Evolutionary conservation across 140 eudicot genomes (phyloP).

Genomic region (Flaveria floridana): DNA sequence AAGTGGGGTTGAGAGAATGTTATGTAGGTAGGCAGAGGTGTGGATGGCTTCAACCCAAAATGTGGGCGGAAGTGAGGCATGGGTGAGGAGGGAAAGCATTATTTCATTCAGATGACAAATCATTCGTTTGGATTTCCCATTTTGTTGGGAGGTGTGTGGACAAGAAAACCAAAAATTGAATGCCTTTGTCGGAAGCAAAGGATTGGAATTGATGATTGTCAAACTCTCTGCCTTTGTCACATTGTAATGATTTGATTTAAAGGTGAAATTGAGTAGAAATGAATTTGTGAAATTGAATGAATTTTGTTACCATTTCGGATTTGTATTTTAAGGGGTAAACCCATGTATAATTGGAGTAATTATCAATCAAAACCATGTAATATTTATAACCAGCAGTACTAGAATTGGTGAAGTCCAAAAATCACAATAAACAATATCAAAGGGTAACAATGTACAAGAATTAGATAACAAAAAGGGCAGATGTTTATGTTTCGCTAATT

Average conservation of each 20-base stretch:
- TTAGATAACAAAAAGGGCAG: background rate
- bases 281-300: background rate
- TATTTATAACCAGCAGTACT: too few species aligned
- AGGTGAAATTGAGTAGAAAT: background rate
- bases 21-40: background rate
- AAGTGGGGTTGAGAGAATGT: background rate
- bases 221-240: background rate
- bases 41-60: background rate
- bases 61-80: background rate
- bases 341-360: too few species aligned
- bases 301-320: too few species aligned
- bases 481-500: background rate
- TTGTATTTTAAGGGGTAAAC: too few species aligned
- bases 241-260: background rate
- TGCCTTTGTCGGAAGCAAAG: background rate
- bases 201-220: background rate
- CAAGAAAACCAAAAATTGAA: background rate
- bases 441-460: background rate
- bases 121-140: background rate
- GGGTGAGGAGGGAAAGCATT: background rate
- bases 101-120: background rate
- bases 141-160: background rate
- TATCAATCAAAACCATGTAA: too few species aligned
- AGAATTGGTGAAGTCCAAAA: background rate
- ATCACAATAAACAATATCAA: background rate